phyloP scores from a whole-genome alignment of 2,329 filamentous ascomycete genomes.

The Cordyceps sp. region DNA sequence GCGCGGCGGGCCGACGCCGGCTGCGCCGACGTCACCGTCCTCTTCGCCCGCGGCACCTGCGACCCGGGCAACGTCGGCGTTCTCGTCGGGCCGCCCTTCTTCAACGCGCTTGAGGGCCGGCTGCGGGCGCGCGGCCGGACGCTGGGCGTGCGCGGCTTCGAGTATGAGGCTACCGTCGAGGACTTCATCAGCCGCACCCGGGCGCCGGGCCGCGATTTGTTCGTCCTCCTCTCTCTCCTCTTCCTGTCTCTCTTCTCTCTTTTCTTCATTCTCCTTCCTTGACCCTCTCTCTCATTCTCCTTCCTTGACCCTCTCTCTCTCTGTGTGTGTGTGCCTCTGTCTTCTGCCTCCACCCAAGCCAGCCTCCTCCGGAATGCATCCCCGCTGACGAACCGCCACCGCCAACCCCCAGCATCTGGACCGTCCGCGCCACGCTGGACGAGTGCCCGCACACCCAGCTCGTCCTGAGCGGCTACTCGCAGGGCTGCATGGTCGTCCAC shows the following conservation, averaged over 20 bases:
- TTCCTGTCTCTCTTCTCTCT: not conserved
- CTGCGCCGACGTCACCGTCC: conserved; percentile 11
- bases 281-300: too few species aligned
- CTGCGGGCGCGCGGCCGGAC: conserved; percentile 3
- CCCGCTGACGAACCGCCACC: not conserved
- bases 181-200: conserved; percentile 9
- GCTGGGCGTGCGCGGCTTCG: conserved; percentile 11
- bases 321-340: too few species aligned
- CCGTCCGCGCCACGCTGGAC: conserved; percentile 11
- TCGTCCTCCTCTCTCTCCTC: conserved; percentile 3
- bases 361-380: too few species aligned
- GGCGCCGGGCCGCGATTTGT: conserved; percentile 8
- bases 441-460: conserved; percentile 10
- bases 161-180: conserved; percentile 11
- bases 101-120: conserved; percentile 6
- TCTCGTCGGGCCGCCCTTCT: conserved; percentile 11
- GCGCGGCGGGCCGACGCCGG: conserved; percentile 3
- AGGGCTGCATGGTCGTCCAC: conserved; percentile 11
- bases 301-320: too few species aligned
- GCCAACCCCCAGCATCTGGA: conserved; percentile 14
- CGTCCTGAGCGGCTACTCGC: conserved; percentile 12
- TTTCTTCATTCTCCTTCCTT: too few species aligned
- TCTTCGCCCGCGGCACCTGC: conserved; percentile 14
- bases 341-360: too few species aligned
- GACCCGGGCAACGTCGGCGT: conserved; percentile 13